These are phyloP conservation scores for Termitomyces sp. DNA, from an alignment of 768 basidiomycete genomes.

Conservation along the genomic window DNA sequence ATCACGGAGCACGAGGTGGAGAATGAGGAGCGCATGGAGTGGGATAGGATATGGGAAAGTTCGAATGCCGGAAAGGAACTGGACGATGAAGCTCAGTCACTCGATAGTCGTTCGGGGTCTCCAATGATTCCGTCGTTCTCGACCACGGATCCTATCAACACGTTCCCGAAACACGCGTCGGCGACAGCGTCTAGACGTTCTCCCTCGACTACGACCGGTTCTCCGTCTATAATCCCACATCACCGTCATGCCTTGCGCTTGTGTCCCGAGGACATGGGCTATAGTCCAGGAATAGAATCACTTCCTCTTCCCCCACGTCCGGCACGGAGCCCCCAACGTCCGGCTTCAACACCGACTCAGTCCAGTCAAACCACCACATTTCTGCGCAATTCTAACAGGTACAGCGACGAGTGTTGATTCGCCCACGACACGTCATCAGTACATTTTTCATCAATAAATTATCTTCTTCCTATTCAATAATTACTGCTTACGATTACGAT, in stretches of 20 bases:
- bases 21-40: background rate
- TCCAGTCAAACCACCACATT: background rate
- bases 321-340: constrained; percentile 18
- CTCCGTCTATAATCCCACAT: background rate
- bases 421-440: too few relatives aligned
- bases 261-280: background rate
- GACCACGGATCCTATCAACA: constrained; percentile 40
- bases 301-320: constrained; percentile 26
- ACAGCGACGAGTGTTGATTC: background rate
- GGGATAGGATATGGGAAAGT: constrained; percentile 8
- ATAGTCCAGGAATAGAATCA: background rate
- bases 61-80: background rate
- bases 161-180: constrained; percentile 25
- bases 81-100: constrained; percentile 4
- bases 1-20: background rate
- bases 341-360: constrained; percentile 5
- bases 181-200: background rate
- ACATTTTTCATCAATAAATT: too few relatives aligned
- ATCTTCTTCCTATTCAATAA: too few relatives aligned
- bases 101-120: constrained; percentile 18
- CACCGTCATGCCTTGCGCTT: background rate
- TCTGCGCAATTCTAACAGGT: background rate
- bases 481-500: too few relatives aligned
- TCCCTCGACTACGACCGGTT: background rate
- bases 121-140: constrained; percentile 51